phyloP scores from a whole-genome alignment of 208 protist species.

The Angomonas deanei region DNA sequence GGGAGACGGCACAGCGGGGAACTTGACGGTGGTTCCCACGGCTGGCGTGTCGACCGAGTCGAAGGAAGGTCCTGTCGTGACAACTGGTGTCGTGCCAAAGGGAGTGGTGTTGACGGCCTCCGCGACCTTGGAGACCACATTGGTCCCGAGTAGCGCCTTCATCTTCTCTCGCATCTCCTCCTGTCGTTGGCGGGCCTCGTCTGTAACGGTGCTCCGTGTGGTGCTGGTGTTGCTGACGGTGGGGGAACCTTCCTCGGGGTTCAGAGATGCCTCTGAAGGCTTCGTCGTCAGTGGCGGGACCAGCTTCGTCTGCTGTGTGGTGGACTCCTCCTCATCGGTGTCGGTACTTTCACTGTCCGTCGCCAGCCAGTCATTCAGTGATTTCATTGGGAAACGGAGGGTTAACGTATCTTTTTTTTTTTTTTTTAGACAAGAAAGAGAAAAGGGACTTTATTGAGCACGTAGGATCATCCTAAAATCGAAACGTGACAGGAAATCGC shows the following conservation, averaged over 20 bases:
- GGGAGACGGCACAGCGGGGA: not conserved
- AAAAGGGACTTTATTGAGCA: not conserved
- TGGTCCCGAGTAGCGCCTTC: slow-evolving; percentile 37
- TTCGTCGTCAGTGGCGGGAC: not conserved
- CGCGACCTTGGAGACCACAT: slow-evolving; percentile 23
- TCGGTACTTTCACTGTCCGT: slow-evolving; percentile 4
- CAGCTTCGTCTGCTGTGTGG: not conserved
- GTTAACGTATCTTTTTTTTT: not conserved
- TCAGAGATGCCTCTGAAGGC: too few relatives aligned
- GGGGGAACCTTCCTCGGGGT: too few relatives aligned
- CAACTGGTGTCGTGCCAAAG: not conserved
- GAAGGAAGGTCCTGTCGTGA: slow-evolving; percentile 4
- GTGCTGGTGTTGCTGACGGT: slow-evolving; percentile 1
- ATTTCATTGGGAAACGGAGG: slow-evolving; percentile 32
- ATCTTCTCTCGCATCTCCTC: slow-evolving; percentile 59
- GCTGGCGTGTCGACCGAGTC: not conserved
- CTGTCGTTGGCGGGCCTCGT: slow-evolving; percentile 15
- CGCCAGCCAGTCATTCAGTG: slow-evolving; percentile 63
- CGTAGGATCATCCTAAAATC: too few relatives aligned
- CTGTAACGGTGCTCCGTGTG: not conserved
- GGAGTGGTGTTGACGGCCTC: slow-evolving; percentile 8
- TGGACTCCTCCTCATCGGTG: not conserved
- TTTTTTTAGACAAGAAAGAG: not conserved
- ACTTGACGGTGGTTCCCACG: not conserved
- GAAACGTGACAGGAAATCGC: not conserved